These are phyloP conservation scores for Cunninghamia lanceolata DNA, from an alignment of 75 land plant genomes.

Conservation along the genomic window DNA sequence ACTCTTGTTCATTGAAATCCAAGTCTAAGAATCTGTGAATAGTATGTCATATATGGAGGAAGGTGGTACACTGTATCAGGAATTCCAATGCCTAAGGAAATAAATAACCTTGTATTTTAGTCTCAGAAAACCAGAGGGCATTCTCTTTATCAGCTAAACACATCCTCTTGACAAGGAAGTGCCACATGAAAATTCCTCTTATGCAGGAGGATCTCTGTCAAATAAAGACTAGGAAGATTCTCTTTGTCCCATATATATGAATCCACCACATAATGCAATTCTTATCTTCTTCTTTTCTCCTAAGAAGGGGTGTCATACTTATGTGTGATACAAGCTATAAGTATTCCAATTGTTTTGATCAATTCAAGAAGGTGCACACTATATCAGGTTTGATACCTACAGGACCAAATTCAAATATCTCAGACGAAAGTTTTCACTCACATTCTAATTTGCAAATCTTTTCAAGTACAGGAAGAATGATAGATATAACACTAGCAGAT, in stretches of 20 bases:
- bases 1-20: no score
- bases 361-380: slow-evolving; percentile 20
- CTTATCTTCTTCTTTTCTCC: slow-evolving; percentile 32
- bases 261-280: slow-evolving; percentile 50
- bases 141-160: slow-evolving; percentile 24
- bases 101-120: slow-evolving; percentile 33
- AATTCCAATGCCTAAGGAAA: slow-evolving; percentile 53
- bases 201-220: not conserved
- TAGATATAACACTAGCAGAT: slow-evolving; percentile 18
- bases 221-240: slow-evolving; percentile 42
- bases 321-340: slow-evolving; percentile 45
- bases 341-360: slow-evolving; percentile 46
- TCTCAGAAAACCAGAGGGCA: slow-evolving; percentile 17
- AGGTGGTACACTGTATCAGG: slow-evolving; percentile 2
- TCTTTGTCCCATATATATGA: slow-evolving; percentile 64
- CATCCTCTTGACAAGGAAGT: not conserved
- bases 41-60: no score
- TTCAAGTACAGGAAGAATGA: not conserved
- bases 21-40: no score
- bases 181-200: not conserved
- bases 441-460: not conserved
- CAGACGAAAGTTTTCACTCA: not conserved
- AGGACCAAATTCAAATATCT: not conserved
- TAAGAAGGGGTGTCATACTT: slow-evolving; percentile 39
- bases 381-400: not conserved